Base-by-base conservation (phyloP, 2,329 filamentous ascomycete species). In the Sporothrix pallida region DNA sequence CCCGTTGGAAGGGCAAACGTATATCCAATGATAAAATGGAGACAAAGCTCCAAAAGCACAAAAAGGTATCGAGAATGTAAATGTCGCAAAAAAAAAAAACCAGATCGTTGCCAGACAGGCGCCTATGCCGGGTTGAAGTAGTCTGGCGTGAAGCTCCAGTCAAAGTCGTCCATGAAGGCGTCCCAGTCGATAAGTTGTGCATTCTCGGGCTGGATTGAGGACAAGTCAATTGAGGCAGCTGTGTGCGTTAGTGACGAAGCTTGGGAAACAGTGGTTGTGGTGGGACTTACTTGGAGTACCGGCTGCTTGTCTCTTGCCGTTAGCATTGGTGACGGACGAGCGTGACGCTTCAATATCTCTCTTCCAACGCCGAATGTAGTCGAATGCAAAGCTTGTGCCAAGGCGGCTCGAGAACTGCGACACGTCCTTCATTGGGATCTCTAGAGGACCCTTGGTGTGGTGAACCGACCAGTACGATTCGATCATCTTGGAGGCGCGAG, bases 161-260 rank as follows among this genome's bases (percentile, higher is more conserved):
- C 84, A 77, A 86, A 86, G 63, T 87, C 85, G 73, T 86, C 84
- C 81, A 86, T 83, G 46, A 87, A 83, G 72, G 85, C 83, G 74
- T 83, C 82, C 85, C 85, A 87, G 78, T 87, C 85, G 56, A 87
- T 81, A 62, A 85, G 82, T 70, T 85, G 83, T 44, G 86, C 71
- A 20, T 71, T 75, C 2, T 77, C 76, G 0, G 76, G 65, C 52
- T 75, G 74, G 0, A 77, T 72, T 6, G 75, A 13, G 1, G 73
- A 56, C 4, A 77, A n/a, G 31, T 77, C 76, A 15, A 76, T 70
- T 0, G 76, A 37, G 1, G 75, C 58, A 2, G 70, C 56, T 50
- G 26, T 5, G 17, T 0, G 2, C 20, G 58, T 63, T 50, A 52
- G 15, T 10, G 31, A 37, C 31, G 2, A 37, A 37, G 31, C 5